These are phyloP conservation scores for Xerocomus nothofagi DNA, from an alignment of 1,284 basidiomycete genomes.

Conservation along the genomic window DNA sequence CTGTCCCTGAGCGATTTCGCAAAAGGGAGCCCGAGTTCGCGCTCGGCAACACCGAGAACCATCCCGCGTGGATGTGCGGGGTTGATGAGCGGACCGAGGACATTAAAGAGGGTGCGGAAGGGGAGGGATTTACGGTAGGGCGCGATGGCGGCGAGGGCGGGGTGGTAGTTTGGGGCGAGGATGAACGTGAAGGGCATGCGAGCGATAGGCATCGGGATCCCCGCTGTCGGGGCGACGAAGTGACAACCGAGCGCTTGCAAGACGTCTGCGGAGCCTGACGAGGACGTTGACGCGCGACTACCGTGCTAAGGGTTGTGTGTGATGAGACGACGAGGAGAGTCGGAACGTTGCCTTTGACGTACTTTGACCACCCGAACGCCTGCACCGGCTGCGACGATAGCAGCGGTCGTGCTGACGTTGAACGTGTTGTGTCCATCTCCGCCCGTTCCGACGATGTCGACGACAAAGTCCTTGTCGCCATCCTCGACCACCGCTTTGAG, in stretches of 20 bases:
- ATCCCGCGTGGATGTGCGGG: conserved; percentile 84
- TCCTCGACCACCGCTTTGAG: conserved; percentile 61
- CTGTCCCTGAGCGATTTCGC: conserved; percentile 70
- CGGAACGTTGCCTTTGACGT: conserved; percentile 28
- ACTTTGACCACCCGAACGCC: conserved; percentile 94
- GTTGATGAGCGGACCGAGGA: conserved; percentile 94
- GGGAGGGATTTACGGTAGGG: conserved; percentile 87
- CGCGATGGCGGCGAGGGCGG: conserved; percentile 79
- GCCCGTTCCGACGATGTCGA: conserved; percentile 71
- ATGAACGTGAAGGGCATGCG: conserved; percentile 88
- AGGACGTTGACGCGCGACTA: conserved; percentile 89
- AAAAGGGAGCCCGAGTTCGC: conserved; percentile 83
- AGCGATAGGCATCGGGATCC: conserved; percentile 53
- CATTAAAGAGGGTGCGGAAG: conserved; percentile 97
- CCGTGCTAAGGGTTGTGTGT: conserved; percentile 83
- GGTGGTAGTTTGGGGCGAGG: conserved; percentile 93
- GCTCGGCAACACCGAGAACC: conserved; percentile 89
- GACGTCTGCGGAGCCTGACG: conserved; percentile 93
- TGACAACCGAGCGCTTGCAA: conserved; percentile 83
- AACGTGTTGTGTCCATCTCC: conserved; percentile 97
- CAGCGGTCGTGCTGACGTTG: conserved; percentile 96
- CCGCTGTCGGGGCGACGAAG: conserved; percentile 68
- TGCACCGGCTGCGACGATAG: conserved; percentile 91
- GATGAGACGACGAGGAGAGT: conserved; percentile 40
- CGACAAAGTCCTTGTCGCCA: conserved; percentile 61